A percentile compares a stretch with the other conserved stretches of the same genome.
Evolutionary conservation across 2,329 filamentous ascomycete species (phyloP).

Genomic region (Fusarium staphyleae): DNA sequence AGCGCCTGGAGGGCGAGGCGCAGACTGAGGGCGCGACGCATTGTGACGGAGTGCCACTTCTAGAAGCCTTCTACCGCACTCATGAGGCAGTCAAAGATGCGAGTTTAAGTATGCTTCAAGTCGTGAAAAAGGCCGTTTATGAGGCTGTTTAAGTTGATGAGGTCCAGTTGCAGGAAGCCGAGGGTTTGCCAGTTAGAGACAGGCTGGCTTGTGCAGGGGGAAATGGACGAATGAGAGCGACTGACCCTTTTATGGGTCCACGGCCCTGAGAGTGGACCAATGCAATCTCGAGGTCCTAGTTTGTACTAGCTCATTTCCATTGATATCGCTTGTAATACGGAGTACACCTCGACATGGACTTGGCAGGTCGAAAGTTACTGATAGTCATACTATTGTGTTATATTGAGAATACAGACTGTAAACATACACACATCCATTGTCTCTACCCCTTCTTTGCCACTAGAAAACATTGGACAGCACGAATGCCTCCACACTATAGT

Average conservation of each 20-base stretch:
- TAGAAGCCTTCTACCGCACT: constrained; percentile 9
- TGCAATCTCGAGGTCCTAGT: not conserved
- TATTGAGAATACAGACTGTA: no score
- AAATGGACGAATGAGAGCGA: constrained; percentile 27
- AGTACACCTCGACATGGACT: not conserved
- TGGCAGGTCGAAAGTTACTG: no score
- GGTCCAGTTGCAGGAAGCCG: not conserved
- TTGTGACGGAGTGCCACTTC: constrained; percentile 9
- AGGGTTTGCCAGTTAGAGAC: constrained; percentile 23
- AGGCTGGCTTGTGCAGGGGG: constrained; percentile 32
- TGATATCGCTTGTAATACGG: constrained; percentile 1
- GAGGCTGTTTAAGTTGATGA: constrained; percentile 1
- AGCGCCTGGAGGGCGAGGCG: constrained; percentile 43
- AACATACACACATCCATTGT: no score
- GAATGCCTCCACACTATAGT: no score
- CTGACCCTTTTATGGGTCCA: constrained; percentile 33
- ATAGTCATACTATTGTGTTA: no score
- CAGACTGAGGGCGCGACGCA: constrained; percentile 41
- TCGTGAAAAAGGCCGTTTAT: not conserved
- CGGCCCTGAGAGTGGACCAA: not conserved
- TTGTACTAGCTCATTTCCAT: constrained; percentile 1
- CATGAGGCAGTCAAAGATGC: constrained; percentile 3
- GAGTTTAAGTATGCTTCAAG: not conserved
- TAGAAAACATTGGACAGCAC: no score
- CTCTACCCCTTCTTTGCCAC: no score